Evolutionary conservation across 2,329 filamentous ascomycete genomes (phyloP).

Genomic region (Pseudogymnoascus verrucosus): DNA sequence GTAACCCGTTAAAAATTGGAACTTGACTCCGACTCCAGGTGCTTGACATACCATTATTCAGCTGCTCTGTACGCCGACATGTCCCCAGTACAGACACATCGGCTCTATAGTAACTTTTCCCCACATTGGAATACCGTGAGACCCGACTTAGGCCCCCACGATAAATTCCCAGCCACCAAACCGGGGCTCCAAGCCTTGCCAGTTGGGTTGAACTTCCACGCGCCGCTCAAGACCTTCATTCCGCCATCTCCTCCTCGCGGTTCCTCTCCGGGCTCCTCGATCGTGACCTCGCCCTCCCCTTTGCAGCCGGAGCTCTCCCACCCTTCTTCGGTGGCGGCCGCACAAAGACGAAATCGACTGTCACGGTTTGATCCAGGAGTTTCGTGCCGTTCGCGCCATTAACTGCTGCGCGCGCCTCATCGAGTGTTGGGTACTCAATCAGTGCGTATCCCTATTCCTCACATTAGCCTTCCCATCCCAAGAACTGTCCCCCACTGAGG

Average conservation of each 20-base stretch:
- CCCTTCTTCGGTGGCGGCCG: constrained; percentile 59
- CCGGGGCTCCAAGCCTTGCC: background rate
- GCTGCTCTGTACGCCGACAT: constrained; percentile 18
- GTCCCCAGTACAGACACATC: constrained; percentile 19
- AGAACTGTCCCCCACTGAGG: background rate
- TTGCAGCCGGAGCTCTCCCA: constrained; percentile 25
- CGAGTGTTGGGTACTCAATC: constrained; percentile 74
- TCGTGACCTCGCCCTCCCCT: constrained; percentile 27
- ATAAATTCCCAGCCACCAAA: background rate
- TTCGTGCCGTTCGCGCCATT: constrained; percentile 70
- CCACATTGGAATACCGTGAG: background rate
- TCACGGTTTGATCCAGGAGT: constrained; percentile 71
- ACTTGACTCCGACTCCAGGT: background rate
- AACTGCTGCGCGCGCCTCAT: constrained; percentile 74
- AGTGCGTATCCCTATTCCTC: constrained; percentile 64
- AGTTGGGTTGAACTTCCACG: background rate
- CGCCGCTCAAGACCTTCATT: background rate
- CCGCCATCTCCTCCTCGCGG: background rate
- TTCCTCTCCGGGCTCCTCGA: constrained; percentile 27
- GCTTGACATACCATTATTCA: constrained; percentile 3
- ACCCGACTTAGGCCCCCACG: background rate
- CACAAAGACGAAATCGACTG: constrained; percentile 80
- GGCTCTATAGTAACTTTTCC: constrained; percentile 14
- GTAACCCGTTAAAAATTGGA: background rate
- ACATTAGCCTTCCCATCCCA: background rate